Base-by-base conservation (phyloP, 345 rosid genomes). In the Sisymbrium altissimum region DNA sequence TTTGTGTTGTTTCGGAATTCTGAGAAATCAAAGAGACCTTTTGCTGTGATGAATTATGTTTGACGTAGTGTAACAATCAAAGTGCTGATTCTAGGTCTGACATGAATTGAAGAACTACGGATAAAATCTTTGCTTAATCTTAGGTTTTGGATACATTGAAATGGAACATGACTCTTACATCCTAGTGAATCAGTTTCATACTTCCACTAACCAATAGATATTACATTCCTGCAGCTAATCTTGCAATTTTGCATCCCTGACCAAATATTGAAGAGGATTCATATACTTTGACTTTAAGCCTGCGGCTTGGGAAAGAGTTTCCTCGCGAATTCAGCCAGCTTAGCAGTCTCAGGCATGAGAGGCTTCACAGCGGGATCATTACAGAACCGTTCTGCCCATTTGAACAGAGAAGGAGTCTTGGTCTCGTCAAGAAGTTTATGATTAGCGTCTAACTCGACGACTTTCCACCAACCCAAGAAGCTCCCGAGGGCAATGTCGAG, bases 401-500 rank as follows among this genome's bases (percentile, higher is more conserved):
- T 77, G 44, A 61, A 21, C 63, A 93, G 74, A 19, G 57, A 76
- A 9, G 96, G 95, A 52, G 86, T 82, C 50, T 78, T 85, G 60
- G 80, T 68, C 29, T 79, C 83, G 45, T 79, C 83, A 4, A 92
- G 64, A 44, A 85, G 70, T 82, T 80, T 76, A 64, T 78, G 21
- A 9, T 75, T 79, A 1, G 21, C n/a, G 11, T 30, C 27, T 45
- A 66, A 71, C 84, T 86, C 86, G 0, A 50, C 32, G 1, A 88
- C 88, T 70, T 81, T 85, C n/a, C 84, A 4, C 98, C 98, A 88
- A 18, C 82, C 93, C 81, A 90, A 72, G 68, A 61, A 84, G 68
- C 82, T 33, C 0, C 97, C 97, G 0, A 92, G 64, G 1, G 89
- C 89, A 38, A 88, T 86, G 81, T 92, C 96, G 7, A 88, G 72